phyloP scores from a whole-genome alignment of 2,329 filamentous ascomycete genomes.

The Mycosphaerella sp. region DNA sequence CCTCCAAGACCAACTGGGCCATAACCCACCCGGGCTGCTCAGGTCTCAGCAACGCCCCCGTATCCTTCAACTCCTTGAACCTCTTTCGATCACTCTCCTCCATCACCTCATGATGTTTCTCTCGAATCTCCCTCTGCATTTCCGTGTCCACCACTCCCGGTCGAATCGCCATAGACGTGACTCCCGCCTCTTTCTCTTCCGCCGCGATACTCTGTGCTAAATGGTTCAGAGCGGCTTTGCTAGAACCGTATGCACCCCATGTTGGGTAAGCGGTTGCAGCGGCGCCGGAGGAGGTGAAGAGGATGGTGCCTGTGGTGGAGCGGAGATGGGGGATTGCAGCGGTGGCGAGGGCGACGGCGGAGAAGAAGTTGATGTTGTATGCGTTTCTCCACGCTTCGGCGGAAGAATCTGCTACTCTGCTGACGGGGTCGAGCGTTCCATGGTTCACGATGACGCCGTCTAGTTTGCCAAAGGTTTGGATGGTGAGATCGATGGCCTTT shows the following conservation, averaged over 20 bases:
- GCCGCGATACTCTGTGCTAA: constrained; percentile 63
- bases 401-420: constrained; percentile 60
- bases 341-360: constrained; percentile 70
- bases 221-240: constrained; percentile 79
- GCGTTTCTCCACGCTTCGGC: constrained; percentile 65
- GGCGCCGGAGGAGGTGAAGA: constrained; percentile 77
- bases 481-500: constrained; percentile 58
- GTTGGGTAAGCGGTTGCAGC: constrained; percentile 58
- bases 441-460: constrained; percentile 88
- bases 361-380: constrained; percentile 85
- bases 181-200: constrained; percentile 61
- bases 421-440: constrained; percentile 69
- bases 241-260: constrained; percentile 76
- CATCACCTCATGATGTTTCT: constrained; percentile 59
- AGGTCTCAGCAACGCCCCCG: constrained; percentile 60
- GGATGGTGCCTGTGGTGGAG: constrained; percentile 57
- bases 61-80: constrained; percentile 64
- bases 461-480: constrained; percentile 58
- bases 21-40: constrained; percentile 84
- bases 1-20: constrained; percentile 65
- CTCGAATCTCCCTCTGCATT: constrained; percentile 80
- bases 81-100: constrained; percentile 51
- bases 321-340: constrained; percentile 64
- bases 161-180: constrained; percentile 64
- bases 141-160: constrained; percentile 82